Evolutionary conservation across 768 basidiomycete species (phyloP).

Genomic region (Termitomyces sp.): DNA sequence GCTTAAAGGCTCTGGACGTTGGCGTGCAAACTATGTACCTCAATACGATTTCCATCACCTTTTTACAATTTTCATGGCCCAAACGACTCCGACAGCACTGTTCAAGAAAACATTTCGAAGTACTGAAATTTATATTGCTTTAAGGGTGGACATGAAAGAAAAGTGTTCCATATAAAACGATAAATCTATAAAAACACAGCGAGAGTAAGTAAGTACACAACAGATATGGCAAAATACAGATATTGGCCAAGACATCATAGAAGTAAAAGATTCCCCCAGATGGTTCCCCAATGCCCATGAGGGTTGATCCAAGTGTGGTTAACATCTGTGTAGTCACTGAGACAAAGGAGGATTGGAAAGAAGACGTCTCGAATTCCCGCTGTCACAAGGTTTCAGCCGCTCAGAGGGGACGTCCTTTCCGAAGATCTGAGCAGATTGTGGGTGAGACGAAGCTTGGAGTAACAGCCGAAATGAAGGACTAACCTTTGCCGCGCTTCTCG

Average conservation of each 20-base stretch:
- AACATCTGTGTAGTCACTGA: neutral
- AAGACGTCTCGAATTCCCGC: conserved; percentile 11
- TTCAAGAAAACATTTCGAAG: neutral
- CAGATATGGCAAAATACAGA: neutral
- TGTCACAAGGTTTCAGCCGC: neutral
- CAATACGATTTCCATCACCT: neutral
- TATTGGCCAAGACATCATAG: neutral
- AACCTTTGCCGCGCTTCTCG: conserved; percentile 8
- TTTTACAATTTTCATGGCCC: too few relatives aligned
- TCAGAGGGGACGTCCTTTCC: conserved; percentile 8
- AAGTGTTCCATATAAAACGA: neutral
- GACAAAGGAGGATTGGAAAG: conserved; percentile 12
- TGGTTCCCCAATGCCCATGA: conserved; percentile 17
- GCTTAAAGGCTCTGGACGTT: neutral
- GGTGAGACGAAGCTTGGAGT: neutral
- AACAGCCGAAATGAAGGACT: neutral
- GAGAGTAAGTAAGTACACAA: neutral
- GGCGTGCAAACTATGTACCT: too few relatives aligned
- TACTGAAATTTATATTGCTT: too few relatives aligned
- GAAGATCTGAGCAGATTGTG: conserved; percentile 1
- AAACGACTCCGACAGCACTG: neutral
- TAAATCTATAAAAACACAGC: neutral
- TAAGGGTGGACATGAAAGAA: neutral
- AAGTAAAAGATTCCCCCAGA: neutral
- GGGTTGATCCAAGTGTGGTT: conserved; percentile 26